phyloP scores from a whole-genome alignment of 1,284 basidiomycete genomes.

The Irpex lacteus region DNA sequence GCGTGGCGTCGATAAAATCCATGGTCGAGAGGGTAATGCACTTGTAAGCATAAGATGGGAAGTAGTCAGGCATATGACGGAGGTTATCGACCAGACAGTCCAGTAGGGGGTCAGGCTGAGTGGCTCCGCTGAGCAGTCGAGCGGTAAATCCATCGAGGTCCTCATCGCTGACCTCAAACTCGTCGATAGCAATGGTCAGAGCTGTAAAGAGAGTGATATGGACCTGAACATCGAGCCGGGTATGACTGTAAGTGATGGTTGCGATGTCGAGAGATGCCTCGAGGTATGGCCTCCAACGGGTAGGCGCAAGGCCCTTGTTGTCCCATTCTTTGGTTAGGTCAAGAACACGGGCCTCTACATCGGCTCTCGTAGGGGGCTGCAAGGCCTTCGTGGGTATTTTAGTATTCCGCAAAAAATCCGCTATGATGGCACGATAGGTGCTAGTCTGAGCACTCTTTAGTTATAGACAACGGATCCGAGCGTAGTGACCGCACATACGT shows the following conservation, averaged over 20 bases:
- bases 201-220: slow-evolving; percentile 10
- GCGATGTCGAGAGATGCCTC: not conserved
- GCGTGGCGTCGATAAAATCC: slow-evolving; percentile 10
- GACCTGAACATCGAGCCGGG: slow-evolving; percentile 8
- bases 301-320: not conserved
- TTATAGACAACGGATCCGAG: not conserved
- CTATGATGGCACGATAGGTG: not conserved
- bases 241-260: slow-evolving; percentile 8
- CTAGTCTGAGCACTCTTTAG: not conserved
- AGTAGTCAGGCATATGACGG: slow-evolving; percentile 5
- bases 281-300: not conserved
- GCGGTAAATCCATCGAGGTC: slow-evolving; percentile 9
- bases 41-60: slow-evolving; percentile 3
- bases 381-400: not conserved
- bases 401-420: not conserved
- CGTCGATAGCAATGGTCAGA: slow-evolving; percentile 9
- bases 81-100: slow-evolving; percentile 9
- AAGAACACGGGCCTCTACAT: not conserved
- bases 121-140: slow-evolving; percentile 1
- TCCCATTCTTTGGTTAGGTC: not conserved
- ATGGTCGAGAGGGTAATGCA: slow-evolving; percentile 1
- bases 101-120: slow-evolving; percentile 8
- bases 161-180: slow-evolving; percentile 2
- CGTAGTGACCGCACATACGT: too few relatives aligned
- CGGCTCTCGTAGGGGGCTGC: not conserved